Conservation (phyloP, 2,329 filamentous ascomycete genomes). For the Cercospora canescens region DNA sequence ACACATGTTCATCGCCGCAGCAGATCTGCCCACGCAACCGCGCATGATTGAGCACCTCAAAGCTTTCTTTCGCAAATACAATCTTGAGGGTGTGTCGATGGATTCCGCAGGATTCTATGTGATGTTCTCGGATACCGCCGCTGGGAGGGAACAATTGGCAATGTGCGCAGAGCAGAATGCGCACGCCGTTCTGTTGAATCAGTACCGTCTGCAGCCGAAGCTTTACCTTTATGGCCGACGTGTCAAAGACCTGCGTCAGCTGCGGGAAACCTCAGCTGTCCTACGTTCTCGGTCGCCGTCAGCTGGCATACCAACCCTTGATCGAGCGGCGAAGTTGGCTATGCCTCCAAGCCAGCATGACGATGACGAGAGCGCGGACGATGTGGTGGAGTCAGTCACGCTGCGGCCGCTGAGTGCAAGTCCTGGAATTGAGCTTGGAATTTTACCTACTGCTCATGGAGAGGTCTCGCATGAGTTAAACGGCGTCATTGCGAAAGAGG, state of each 20-base stretch:
- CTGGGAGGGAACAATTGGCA: neutral
- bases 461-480: neutral
- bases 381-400: neutral
- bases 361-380: neutral
- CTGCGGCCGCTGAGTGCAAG: constrained; percentile 1
- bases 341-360: neutral
- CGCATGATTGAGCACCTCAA: neutral
- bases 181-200: neutral
- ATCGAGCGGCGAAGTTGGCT: neutral
- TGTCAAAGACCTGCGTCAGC: neutral
- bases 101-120: neutral
- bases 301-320: neutral
- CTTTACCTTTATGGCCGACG: neutral
- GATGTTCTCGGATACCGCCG: neutral
- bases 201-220: neutral
- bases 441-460: neutral
- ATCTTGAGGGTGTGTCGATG: neutral
- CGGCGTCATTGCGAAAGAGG: neutral
- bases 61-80: neutral
- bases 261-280: neutral
- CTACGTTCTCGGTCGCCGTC: neutral
- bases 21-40: neutral
- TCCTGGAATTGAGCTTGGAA: neutral
- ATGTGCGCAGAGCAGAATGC: neutral
- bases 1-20: constrained; percentile 3